Evolutionary conservation across 1,284 basidiomycete genomes (phyloP), one percentile per base, ranked within the genome.

Genomic region (Cutaneotrichosporon dermatis): DNA sequence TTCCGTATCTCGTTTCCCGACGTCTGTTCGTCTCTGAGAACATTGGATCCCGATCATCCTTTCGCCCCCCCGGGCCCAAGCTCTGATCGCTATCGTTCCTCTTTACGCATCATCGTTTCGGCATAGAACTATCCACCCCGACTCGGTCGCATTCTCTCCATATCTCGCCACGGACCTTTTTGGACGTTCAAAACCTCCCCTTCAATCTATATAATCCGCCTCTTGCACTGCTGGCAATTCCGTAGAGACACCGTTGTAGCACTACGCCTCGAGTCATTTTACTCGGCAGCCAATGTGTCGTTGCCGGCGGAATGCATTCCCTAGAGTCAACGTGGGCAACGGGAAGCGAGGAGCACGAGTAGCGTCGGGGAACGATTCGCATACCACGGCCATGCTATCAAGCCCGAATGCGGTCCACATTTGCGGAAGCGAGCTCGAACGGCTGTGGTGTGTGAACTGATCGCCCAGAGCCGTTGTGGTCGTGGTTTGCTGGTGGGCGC

Each of bases 221-320:
- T 49, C 25, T 25, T 25, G 46, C 46, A 49, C 46, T 36, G 46
- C 34, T 49, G 13, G 46, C 46, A 33, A 49, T 49, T 49, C 34
- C 12, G 46, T 49, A 49, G 25, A 49, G 46, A 49, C 46, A 49
- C 46, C 34, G 46, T 49, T 49, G 46, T 49, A 49, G 46, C 25
- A 25, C 7, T 49, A 49, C 39, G 46, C 46, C 46, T 36, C 10
- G 46, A 49, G 46, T 49, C 46, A 13, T 34, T 40, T 8, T n/a
- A 49, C 46, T 49, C 46, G 46, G 46, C 46, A 49, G 33, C 46
- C 46, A 49, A 35, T n/a, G 46, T 35, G 46, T 49, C 46, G 46
- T 49, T 49, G 46, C 46, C 46, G 33, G 46, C 46, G 34, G 46
- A 49, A 49, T 49, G 46, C 46, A 49, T 40, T 25, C 25, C 25